These are phyloP conservation scores for Radiomyces spectabilis DNA, from an alignment of 192 early-diverging fungal genomes.

Conservation along the genomic window DNA sequence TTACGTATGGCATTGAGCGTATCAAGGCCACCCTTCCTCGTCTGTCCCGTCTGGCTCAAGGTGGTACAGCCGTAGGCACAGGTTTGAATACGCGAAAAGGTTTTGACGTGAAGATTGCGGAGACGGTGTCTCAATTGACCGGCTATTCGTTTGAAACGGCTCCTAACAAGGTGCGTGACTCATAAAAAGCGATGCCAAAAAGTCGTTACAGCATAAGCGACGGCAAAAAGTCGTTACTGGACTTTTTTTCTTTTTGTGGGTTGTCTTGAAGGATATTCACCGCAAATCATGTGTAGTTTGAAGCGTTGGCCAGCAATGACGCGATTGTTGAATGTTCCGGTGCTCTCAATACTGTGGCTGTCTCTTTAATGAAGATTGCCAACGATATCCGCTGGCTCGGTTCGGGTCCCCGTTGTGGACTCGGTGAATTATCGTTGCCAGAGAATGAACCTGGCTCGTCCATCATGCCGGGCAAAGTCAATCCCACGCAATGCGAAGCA, in stretches of 20 bases:
- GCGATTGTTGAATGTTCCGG: constrained; percentile 92
- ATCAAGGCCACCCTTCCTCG: constrained; percentile 71
- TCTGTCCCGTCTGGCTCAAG: constrained; percentile 87
- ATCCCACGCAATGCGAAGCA: constrained; percentile 98
- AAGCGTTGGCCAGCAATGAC: constrained; percentile 95
- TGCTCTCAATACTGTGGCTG: constrained; percentile 87
- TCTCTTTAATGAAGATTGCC: constrained; percentile 96
- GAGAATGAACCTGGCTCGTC: constrained; percentile 98
- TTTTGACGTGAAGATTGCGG: constrained; percentile 86
- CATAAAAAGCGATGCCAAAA: not conserved
- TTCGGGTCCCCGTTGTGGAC: constrained; percentile 94
- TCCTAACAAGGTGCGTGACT: constrained; percentile 94
- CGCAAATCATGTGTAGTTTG: constrained; percentile 46
- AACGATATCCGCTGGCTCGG: constrained; percentile 93
- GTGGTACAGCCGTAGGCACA: constrained; percentile 94
- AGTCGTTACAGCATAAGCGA: not conserved
- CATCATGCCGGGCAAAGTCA: constrained; percentile 99
- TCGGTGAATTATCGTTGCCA: constrained; percentile 91
- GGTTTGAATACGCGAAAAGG: constrained; percentile 92
- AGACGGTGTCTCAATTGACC: constrained; percentile 75
- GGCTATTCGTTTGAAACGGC: constrained; percentile 85
- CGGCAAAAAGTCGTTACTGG: no score
- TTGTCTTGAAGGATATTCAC: not conserved
- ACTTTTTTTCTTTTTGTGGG: not conserved
- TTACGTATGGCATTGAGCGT: constrained; percentile 79